Base-by-base conservation (phyloP, 768 basidiomycete species). In the Hebeloma cylindrosporum region DNA sequence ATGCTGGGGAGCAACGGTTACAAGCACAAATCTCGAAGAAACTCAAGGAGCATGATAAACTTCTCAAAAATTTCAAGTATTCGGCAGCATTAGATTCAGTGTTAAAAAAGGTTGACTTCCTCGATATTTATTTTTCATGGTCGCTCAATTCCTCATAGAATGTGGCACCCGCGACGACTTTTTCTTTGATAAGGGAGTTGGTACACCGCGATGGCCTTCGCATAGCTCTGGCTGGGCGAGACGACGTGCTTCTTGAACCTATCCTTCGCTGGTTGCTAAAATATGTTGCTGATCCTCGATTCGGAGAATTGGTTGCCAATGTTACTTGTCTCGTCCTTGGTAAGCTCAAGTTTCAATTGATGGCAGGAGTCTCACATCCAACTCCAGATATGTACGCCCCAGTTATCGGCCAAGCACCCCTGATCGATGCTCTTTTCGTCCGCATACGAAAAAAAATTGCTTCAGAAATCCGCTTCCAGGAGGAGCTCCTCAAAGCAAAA, bases 21-120 rank as follows among this genome's bases (percentile, higher is more conserved):
- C 86, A 92, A 66, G 81, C 74, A 44, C 58, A 79, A 78, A 61
- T 75, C 84, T 47, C 78, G 68, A 60, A 83, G 77, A 60, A 77
- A 80, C 49, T 98, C 35, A 85, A 79, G 63, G 86, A 91, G 43
- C 96, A 96, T 65, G 96, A 99, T 63, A 80, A 80, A 56, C 70
- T 91, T 40, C 72, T 99, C 37, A 98, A 98, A 65, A 74, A 70
- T 28, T 99, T 98, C 75, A 90, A 89, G 59, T 98, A 99, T 65
- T 86, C 87, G 6, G 92, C 92, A 26, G 96, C 96, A 4, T 68
- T 99, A 43, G 95, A 99, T 67, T 82, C 91, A 4, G 93, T 94
- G 9, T 66, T 98, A 45, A 80, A 80, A 57, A 92, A 91, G 74
- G 89, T 88, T 54, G 41, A n/a, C n/a, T n/a, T n/a, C n/a, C n/a